phyloP scores from a whole-genome alignment of 2,329 filamentous ascomycete genomes.

The Fusarium sp. region DNA sequence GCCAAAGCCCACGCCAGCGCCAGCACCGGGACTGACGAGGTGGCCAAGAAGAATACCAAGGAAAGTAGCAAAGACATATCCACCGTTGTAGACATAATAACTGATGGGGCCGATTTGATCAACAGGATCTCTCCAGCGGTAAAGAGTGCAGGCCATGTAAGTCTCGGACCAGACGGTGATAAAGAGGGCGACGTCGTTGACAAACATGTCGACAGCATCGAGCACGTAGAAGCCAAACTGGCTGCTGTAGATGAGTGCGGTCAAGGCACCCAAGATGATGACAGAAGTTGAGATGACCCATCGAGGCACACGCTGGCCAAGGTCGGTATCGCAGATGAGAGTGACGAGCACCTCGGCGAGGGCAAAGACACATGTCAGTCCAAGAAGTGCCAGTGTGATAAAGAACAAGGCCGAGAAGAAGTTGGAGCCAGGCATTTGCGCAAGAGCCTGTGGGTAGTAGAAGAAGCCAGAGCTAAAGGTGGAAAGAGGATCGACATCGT shows the following conservation, averaged over 20 bases:
- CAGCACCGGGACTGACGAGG: conserved; percentile 52
- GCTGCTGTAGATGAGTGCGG: conserved; percentile 64
- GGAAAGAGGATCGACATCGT: conserved; percentile 48
- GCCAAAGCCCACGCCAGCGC: conserved; percentile 61
- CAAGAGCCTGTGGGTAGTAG: conserved; percentile 62
- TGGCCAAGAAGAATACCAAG: conserved; percentile 61
- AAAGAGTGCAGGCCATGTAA: conserved; percentile 61
- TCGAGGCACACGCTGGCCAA: conserved; percentile 52
- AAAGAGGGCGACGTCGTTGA: conserved; percentile 63
- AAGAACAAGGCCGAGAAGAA: conserved; percentile 66
- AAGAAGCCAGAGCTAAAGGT: conserved; percentile 66
- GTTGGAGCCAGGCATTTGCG: conserved; percentile 65
- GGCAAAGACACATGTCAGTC: conserved; percentile 55
- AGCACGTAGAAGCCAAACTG: conserved; percentile 64
- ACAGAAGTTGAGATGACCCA: conserved; percentile 57
- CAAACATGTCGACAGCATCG: conserved; percentile 63
- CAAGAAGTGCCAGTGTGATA: conserved; percentile 64
- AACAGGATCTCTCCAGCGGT: conserved; percentile 59
- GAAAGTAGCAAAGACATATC: conserved; percentile 61
- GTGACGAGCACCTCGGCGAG: conserved; percentile 53
- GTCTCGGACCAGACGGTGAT: conserved; percentile 63
- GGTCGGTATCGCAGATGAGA: conserved; percentile 43
- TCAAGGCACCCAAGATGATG: conserved; percentile 58
- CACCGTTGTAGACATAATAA: conserved; percentile 57
- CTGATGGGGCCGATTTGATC: conserved; percentile 54